Evolutionary conservation across 2,329 filamentous ascomycete genomes (phyloP), one percentile per base, ranked within the genome.

Genomic region (Penicillium paneum): DNA sequence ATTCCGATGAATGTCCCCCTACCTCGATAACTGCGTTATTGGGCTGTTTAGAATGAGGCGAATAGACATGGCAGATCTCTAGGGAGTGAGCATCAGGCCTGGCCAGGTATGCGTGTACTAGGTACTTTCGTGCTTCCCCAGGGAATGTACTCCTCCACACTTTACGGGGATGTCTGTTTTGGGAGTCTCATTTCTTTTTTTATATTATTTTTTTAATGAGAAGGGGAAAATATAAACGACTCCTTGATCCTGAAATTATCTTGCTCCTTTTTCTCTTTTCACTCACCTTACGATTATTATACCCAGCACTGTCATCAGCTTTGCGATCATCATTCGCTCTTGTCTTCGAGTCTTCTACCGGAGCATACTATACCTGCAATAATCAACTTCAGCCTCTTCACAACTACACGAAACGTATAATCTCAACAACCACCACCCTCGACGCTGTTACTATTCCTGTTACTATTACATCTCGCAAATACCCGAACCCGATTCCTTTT

Each of bases 61-160:
- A 49, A 54, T 31, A 46, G 54, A 32, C 58, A 60, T 59, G 57
- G 58, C 15, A 29, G 54, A 58, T 58, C 56, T 38, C 28, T 29
- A 41, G 28, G 44, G 32, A 47, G 36, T 48, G 36, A 47, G 49
- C 41, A 21, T 45, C 47, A 36, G 48, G 52, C n/a, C 49, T 55
- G 51, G 52, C 49, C 45, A 54, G 52, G 52, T 52, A 55, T 56
- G 49, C 42, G 35, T 52, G 57, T 53, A 58, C 45, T 31, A 24
- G 49, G 51, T 59, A 59, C 54, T 57, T 52, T 11, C 21, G 8
- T 21, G 21, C 43, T 52, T 56, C 52, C 54, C 57, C 49, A 57
- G 54, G 51, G 59, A 55, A 59, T 61, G 52, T 59, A 54, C 47
- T 56, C 51, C 60, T 59, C 60, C 60, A 59, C 60, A 59, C 49